Evolutionary conservation across 208 protist species (phyloP).

Genomic region (Acanthamoeba quina): DNA sequence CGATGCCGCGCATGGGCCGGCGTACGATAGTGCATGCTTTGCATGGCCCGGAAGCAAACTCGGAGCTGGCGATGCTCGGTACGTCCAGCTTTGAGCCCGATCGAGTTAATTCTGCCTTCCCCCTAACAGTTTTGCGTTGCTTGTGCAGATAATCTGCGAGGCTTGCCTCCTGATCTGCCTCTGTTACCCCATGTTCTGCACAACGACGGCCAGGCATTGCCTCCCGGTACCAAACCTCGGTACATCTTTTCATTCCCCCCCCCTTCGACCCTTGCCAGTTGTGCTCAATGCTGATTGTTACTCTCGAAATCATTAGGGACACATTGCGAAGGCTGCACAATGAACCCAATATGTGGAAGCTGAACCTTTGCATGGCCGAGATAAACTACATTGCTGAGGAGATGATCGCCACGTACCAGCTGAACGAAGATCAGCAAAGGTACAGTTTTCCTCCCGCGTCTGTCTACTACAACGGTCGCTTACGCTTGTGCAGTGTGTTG

Average conservation of each 20-base stretch:
- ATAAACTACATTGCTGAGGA: conserved; percentile 67
- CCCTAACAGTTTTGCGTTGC: neutral
- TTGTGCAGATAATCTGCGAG: conserved; percentile 36
- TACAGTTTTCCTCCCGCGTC: neutral
- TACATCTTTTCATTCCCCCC: neutral
- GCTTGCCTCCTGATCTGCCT: conserved; percentile 5
- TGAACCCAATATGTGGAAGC: conserved; percentile 51
- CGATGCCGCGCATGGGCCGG: conserved; percentile 40
- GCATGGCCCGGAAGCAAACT: conserved; percentile 48
- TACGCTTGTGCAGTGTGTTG: conserved; percentile 4
- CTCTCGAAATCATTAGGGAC: neutral
- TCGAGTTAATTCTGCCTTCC: neutral
- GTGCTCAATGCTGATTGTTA: neutral
- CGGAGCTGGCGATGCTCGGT: conserved; percentile 64
- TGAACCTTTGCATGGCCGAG: conserved; percentile 42
- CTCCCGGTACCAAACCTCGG: conserved; percentile 8
- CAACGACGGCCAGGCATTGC: conserved; percentile 51
- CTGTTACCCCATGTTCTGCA: conserved; percentile 15
- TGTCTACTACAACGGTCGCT: neutral
- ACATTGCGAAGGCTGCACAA: neutral
- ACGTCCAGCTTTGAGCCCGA: too few relatives aligned
- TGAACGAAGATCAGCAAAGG: conserved; percentile 73
- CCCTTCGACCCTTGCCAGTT: neutral
- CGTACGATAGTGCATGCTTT: conserved; percentile 46
- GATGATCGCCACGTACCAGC: conserved; percentile 51